Evolutionary conservation across 2,329 filamentous ascomycete genomes (phyloP).

Genomic region (Alternaria atra): DNA sequence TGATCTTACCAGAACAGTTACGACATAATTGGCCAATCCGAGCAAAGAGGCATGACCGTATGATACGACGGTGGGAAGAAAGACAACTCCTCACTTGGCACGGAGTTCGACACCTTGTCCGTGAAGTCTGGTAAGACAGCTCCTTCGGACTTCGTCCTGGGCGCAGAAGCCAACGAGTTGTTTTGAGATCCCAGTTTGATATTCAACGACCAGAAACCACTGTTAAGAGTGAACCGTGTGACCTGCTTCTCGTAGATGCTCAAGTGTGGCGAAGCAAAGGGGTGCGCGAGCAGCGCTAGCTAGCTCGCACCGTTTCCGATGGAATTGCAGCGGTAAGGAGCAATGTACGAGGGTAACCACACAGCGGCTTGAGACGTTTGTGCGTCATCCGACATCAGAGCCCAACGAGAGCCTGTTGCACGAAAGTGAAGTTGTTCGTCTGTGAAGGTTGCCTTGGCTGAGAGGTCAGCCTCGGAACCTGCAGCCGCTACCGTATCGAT

Average conservation of each 20-base stretch:
- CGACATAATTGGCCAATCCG: background rate
- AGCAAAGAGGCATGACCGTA: background rate
- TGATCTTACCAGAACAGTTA: background rate
- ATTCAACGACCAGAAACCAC: background rate
- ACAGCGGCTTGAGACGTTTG: background rate
- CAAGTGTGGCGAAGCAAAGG: background rate
- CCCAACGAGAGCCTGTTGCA: background rate
- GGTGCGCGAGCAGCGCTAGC: background rate
- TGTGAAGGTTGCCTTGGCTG: background rate
- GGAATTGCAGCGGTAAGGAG: background rate
- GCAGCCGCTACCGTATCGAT: slow-evolving; percentile 19
- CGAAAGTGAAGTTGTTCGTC: background rate
- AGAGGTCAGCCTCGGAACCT: background rate
- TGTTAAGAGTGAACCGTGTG: background rate
- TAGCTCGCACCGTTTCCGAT: background rate
- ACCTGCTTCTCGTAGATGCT: background rate
- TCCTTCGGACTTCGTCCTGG: background rate
- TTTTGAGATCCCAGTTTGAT: background rate
- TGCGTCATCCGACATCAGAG: background rate
- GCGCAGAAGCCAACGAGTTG: background rate
- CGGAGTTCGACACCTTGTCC: background rate
- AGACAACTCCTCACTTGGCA: background rate
- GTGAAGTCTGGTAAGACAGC: background rate
- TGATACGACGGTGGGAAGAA: background rate
- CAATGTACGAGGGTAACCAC: background rate